These are phyloP conservation scores for Acer yangbiense DNA, from an alignment of 345 rosid genomes.

Conservation along the genomic window DNA sequence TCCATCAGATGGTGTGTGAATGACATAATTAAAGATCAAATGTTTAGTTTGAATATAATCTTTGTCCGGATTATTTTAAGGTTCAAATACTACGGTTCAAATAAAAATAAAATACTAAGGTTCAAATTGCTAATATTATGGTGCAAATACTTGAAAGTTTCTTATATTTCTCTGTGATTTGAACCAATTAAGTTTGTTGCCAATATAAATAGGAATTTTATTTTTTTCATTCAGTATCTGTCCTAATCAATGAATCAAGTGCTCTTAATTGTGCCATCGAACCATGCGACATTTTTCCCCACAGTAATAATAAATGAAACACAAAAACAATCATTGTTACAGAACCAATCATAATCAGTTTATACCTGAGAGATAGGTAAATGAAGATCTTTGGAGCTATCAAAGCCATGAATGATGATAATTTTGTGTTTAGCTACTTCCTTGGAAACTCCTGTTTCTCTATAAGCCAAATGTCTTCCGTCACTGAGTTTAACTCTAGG, in stretches of 20 bases:
- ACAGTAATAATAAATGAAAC: neutral
- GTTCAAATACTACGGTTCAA: no score
- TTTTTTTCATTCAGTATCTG: neutral
- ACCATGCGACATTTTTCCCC: neutral
- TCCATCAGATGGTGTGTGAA: neutral
- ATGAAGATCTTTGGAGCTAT: constrained; percentile 57
- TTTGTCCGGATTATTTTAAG: neutral
- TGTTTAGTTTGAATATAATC: neutral
- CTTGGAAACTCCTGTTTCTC: constrained; percentile 66
- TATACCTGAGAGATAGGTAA: constrained; percentile 60
- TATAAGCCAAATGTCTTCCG: constrained; percentile 82
- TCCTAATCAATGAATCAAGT: neutral
- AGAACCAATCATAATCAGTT: neutral
- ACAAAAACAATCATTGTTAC: neutral
- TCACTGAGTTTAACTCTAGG: constrained; percentile 73
- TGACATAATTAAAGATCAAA: neutral
- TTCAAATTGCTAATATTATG: neutral
- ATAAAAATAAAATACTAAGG: neutral
- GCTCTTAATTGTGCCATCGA: neutral
- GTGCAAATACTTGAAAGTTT: neutral
- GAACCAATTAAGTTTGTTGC: neutral
- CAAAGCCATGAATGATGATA: constrained; percentile 68
- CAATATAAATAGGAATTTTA: no score
- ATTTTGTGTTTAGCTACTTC: constrained; percentile 59
- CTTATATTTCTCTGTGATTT: neutral